These are phyloP conservation scores for Teunomyces aglyptinius DNA, from an alignment of 805 yeast genomes.

Conservation along the genomic window DNA sequence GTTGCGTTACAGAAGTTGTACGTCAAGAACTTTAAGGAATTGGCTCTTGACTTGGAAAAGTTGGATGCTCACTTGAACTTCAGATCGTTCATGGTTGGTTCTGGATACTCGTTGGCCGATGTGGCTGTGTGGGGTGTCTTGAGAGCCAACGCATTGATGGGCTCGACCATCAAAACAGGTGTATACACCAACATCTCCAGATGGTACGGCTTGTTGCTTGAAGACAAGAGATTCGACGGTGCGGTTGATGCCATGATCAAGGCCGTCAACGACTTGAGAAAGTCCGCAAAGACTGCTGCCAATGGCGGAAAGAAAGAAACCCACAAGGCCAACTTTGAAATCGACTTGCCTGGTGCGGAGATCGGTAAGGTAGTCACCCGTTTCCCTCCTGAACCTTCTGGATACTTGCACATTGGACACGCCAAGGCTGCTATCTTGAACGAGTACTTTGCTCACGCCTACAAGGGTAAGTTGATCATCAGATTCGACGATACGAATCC, in stretches of 20 bases:
- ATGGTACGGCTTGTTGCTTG: constrained; percentile 82
- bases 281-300: constrained; percentile 50
- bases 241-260: constrained; percentile 65
- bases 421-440: constrained; percentile 97
- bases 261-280: constrained; percentile 71
- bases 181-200: constrained; percentile 84
- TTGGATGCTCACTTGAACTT: constrained; percentile 82
- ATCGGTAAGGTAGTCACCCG: constrained; percentile 96
- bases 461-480: constrained; percentile 93
- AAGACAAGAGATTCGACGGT: constrained; percentile 65
- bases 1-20: constrained; percentile 67
- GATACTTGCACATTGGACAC: constrained; percentile 98
- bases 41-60: constrained; percentile 72
- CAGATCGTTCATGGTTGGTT: constrained; percentile 75
- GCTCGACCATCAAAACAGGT: constrained; percentile 81
- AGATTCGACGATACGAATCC: constrained; percentile 99
- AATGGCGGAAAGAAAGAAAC: constrained; percentile 62
- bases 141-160: constrained; percentile 91
- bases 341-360: constrained; percentile 86
- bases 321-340: constrained; percentile 93
- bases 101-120: constrained; percentile 72
- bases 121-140: constrained; percentile 90
- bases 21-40: constrained; percentile 84
- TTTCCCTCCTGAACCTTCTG: constrained; percentile 99
- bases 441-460: constrained; percentile 93